Evolutionary conservation across 306 rosid genomes (phyloP).

Genomic region (Neltuma alba): DNA sequence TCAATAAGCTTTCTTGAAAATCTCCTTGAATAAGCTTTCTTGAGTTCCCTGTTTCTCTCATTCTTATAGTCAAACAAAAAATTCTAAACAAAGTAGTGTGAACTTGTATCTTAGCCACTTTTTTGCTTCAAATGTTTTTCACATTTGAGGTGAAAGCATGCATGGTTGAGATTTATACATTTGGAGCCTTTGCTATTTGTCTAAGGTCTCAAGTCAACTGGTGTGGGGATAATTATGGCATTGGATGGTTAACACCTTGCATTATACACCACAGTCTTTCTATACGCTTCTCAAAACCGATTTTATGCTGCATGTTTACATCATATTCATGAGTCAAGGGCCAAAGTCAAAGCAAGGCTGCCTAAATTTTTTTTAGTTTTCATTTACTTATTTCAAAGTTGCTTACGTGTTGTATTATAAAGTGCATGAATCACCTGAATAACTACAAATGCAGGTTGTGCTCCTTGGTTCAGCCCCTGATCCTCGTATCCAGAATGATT

Average conservation of each 20-base stretch:
- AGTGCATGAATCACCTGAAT: conserved; percentile 25
- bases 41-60: neutral
- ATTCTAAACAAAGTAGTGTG: neutral
- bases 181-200: neutral
- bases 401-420: conserved; percentile 21
- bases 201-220: neutral
- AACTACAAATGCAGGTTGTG: conserved; percentile 66
- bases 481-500: conserved; percentile 93
- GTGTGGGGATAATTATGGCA: neutral
- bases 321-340: conserved; percentile 29
- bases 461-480: conserved; percentile 99
- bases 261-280: conserved; percentile 1
- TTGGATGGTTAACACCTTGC: conserved; percentile 17
- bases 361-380: conserved; percentile 23
- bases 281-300: conserved; percentile 5
- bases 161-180: conserved; percentile 2
- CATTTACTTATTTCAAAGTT: conserved; percentile 17
- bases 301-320: conserved; percentile 8
- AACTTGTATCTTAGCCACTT: neutral
- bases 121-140: neutral
- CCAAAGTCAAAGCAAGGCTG: conserved; percentile 12
- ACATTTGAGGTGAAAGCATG: neutral
- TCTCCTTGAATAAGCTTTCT: neutral
- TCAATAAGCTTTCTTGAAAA: neutral
- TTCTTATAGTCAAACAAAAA: too few relatives aligned